Conservation (phyloP, 768 basidiomycete species). For the Auricularia cornea region DNA sequence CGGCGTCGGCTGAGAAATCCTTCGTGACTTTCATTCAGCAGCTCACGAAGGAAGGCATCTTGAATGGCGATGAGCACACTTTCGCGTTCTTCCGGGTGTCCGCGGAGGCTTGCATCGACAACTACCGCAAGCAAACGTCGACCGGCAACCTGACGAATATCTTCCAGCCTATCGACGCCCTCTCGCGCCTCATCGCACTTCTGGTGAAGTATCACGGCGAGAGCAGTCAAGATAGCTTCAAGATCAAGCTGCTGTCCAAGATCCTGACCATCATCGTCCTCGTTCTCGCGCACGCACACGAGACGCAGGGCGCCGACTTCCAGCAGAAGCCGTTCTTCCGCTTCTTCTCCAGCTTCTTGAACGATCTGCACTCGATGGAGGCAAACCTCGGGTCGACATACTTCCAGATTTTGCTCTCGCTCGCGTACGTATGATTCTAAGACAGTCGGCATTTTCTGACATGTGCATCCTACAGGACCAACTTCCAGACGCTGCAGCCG, state of each 20-base stretch:
- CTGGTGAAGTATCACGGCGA: constrained; percentile 99
- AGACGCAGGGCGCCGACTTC: constrained; percentile 86
- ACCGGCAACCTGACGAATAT: constrained; percentile 57
- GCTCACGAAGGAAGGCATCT: constrained; percentile 90
- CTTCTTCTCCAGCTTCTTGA: constrained; percentile 94
- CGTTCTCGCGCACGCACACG: constrained; percentile 89
- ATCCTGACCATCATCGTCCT: constrained; percentile 96
- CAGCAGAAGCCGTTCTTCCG: constrained; percentile 97
- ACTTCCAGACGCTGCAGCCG: constrained; percentile 91
- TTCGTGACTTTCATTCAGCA: constrained; percentile 98
- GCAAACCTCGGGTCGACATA: constrained; percentile 80
- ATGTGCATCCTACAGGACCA: constrained; percentile 50
- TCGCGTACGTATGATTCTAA: constrained; percentile 49
- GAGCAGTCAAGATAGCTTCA: constrained; percentile 90
- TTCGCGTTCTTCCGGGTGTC: constrained; percentile 99
- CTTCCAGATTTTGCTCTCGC: constrained; percentile 77
- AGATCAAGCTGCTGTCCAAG: constrained; percentile 94
- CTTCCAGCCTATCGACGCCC: constrained; percentile 91
- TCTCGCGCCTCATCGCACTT: constrained; percentile 90
- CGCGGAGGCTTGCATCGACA: constrained; percentile 86
- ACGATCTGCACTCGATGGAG: constrained; percentile 84
- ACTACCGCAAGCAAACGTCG: constrained; percentile 64
- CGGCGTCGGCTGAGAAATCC: constrained; percentile 83
- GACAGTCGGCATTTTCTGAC: background rate
- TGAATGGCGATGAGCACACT: constrained; percentile 92